These are phyloP conservation scores for Magnaporthiopsis rhizophila DNA, from an alignment of 2,329 filamentous ascomycete species.

Conservation along the genomic window DNA sequence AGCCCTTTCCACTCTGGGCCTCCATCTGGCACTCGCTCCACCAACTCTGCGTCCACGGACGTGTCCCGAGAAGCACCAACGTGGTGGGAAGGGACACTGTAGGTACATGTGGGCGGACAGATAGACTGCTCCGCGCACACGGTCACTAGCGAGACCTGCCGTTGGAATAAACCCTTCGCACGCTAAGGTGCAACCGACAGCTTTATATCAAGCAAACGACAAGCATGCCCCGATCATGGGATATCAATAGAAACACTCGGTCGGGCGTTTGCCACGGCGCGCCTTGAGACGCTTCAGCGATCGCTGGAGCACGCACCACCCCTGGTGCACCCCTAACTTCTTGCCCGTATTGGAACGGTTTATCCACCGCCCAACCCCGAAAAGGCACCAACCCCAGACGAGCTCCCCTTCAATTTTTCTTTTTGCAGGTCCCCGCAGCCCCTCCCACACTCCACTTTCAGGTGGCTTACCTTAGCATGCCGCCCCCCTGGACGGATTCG, in stretches of 20 bases:
- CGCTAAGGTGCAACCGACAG: background rate
- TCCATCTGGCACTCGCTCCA: background rate
- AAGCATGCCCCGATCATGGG: too few species aligned
- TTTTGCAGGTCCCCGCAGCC: background rate
- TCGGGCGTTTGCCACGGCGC: background rate
- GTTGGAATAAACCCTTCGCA: background rate
- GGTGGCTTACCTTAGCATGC: slow-evolving; percentile 1
- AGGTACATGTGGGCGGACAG: too few species aligned
- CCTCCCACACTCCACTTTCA: slow-evolving; percentile 1
- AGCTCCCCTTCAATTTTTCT: background rate
- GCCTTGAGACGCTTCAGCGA: background rate
- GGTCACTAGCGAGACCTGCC: too few species aligned
- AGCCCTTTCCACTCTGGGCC: background rate
- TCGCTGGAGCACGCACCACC: background rate
- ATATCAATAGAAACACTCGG: background rate
- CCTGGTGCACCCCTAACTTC: background rate
- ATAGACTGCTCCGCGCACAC: too few species aligned
- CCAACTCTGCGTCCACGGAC: background rate
- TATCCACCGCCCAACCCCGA: background rate
- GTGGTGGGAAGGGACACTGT: too few species aligned
- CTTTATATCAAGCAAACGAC: background rate
- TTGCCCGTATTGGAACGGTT: background rate
- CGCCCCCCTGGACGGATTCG: background rate
- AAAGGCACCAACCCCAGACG: background rate
- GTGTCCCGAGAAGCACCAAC: too few species aligned